Evolutionary conservation across 352 stramenopile genomes (phyloP), one percentile per base, ranked within the genome.

Genomic region (Phytopythium chamaehyphon): DNA sequence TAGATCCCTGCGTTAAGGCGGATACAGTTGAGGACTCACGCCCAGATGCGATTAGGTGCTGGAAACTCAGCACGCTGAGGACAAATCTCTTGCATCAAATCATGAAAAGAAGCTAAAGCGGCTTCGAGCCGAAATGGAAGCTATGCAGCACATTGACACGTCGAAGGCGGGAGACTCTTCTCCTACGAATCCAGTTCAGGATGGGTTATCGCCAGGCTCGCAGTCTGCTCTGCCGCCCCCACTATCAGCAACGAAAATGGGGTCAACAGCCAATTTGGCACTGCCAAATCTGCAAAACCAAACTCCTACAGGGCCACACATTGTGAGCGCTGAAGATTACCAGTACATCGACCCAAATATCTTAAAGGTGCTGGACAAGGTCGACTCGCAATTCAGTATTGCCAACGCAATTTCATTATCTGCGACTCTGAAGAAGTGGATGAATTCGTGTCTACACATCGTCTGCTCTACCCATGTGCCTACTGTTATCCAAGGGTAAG

Each of bases 351-450:
- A 88, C 51, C 81, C 81, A 2, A 89, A 72, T 64, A 86, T 91
- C 58, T 59, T 91, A 23, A 88, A 88, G 21, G 76, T 91, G 22
- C 59, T 91, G 3, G 77, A 89, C 45, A 89, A 91, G 47, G 77
- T 89, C n/a, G 81, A 91, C 57, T 88, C 81, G 33, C 77, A 91
- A 57, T 91, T 91, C 66, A 89, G 76, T 54, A 91, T 91, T 70
- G 83, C 76, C 22, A 88, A 84, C 57, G 81, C 81, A 22, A 89
- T 91, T 57, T 72, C 71, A 11, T 57, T 91, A 9, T 73, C 77
- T 0, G 61, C 62, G 1, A 73, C 78, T 33, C 59, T 91, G 14
- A 91, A 91, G 54, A 86, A 86, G 19, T 91, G 81, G 81, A 64
- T 89, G 23, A 76, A 89, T 21, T 77, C 64, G 35, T 89, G 77